Evolutionary conservation across 2,329 filamentous ascomycete genomes (phyloP), one percentile per base, ranked within the genome.

Genomic region (Lachnellula arida): DNA sequence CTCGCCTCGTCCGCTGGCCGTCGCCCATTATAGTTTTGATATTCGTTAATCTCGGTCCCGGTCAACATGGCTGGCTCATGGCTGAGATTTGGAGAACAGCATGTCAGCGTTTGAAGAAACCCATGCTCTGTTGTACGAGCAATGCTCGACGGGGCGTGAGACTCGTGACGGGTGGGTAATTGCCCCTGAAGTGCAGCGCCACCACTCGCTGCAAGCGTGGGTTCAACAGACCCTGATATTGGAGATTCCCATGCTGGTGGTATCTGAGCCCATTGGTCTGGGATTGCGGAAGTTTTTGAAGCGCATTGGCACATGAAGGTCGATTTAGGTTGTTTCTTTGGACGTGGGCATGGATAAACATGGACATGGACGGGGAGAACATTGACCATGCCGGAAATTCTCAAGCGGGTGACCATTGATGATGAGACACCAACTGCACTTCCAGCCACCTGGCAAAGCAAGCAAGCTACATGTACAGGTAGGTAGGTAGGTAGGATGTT

Each of bases 221-320:
- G 39, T 42, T 42, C 15, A 42, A n/a, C 22, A 22, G 12, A 19
- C n/a, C 42, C 19, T 12, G 19, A 22, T 5, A n/a, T 51, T 59
- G 52, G 51, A 54, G 56, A 59, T 54, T 63, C 56, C 61, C 59
- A 62, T 57, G 56, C 44, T 40, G 50, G 12, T 63, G 61, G 61
- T 63, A 62, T 46, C 49, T 15, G 32, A 39, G 46, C 56, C 52
- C 54, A 63, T 63, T 59, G 61, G 61, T 17, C 47, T 43, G 34
- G 17, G 7, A 23, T 40, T 32, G 19, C n/a, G 22, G 46, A 14
- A 34, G 32, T 35, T 50, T 53, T 49, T 43, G 37, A 25, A 50
- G 37, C 32, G 46, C 25, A 14, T 44, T 44, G 34, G 39, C 49
- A 49, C 46, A 42, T 34, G 23, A 53, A 51, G 17, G n/a, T 37